Percentiles rank a stretch among this genome's conserved stretches.
Conservation (phyloP, 768 basidiomycete species). For the Arthromyces matolae region DNA sequence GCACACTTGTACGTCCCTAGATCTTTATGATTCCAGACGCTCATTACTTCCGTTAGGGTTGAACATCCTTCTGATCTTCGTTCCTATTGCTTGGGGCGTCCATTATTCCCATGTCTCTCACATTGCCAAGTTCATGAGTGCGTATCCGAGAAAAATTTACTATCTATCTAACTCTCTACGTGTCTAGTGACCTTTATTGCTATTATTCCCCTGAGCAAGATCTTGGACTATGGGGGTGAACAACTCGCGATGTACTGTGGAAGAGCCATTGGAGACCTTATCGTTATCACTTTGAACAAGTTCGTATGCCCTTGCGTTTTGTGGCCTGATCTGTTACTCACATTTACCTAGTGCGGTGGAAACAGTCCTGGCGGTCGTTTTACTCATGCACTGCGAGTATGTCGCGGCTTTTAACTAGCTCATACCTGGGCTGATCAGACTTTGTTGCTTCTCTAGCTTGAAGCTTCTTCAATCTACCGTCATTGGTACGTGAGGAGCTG, state of each 20-base stretch:
- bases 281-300: slow-evolving; percentile 52
- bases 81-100: slow-evolving; percentile 42
- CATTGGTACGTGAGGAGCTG: slow-evolving; percentile 38
- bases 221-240: slow-evolving; percentile 50
- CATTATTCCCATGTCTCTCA: slow-evolving; percentile 28
- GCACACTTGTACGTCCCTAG: slow-evolving; percentile 36
- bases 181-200: slow-evolving; percentile 43
- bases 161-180: neutral
- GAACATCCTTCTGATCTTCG: slow-evolving; percentile 36
- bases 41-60: slow-evolving; percentile 26
- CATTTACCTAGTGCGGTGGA: slow-evolving; percentile 38
- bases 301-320: slow-evolving; percentile 15
- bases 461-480: slow-evolving; percentile 66
- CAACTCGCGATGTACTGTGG: slow-evolving; percentile 49
- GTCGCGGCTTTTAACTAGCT: slow-evolving; percentile 16
- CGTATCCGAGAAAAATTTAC: too few relatives aligned
- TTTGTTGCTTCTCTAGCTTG: slow-evolving; percentile 34
- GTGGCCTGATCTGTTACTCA: neutral
- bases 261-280: slow-evolving; percentile 45
- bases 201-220: slow-evolving; percentile 46
- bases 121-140: slow-evolving; percentile 20
- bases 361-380: slow-evolving; percentile 44
- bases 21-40: neutral
- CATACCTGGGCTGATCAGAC: neutral
- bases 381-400: slow-evolving; percentile 46